Conservation (phyloP, 306 rosid genomes). For the Lablab purpureus region DNA sequence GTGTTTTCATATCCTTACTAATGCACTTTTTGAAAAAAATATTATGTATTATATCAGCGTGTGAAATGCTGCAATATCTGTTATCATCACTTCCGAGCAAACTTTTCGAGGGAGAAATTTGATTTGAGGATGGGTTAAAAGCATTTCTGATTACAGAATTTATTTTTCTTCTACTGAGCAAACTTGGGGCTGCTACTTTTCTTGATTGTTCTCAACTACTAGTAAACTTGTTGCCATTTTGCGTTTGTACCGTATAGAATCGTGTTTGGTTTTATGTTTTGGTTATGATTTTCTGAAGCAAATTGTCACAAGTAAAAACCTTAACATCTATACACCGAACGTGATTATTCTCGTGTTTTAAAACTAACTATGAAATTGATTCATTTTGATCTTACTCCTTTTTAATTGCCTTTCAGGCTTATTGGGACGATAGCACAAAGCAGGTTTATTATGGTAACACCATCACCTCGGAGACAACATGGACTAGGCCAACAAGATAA, state of each 20-base stretch:
- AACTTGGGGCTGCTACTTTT: neutral
- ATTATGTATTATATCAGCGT: neutral
- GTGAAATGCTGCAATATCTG: slow-evolving; percentile 24
- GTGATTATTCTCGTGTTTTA: neutral
- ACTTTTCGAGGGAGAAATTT: slow-evolving; percentile 18
- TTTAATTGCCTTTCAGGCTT: slow-evolving; percentile 59
- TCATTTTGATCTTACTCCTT: slow-evolving; percentile 15
- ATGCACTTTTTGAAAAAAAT: slow-evolving; percentile 13
- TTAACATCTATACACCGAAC: too few species aligned
- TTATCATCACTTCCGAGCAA: neutral
- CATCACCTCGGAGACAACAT: slow-evolving; percentile 75
- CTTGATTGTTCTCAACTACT: neutral
- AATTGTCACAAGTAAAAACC: too few species aligned
- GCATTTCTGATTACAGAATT: neutral
- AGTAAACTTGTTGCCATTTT: too few species aligned
- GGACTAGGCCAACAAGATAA: slow-evolving; percentile 61
- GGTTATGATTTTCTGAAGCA: too few species aligned
- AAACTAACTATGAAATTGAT: slow-evolving; percentile 12
- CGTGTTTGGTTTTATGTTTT: too few species aligned
- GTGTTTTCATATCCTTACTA: neutral
- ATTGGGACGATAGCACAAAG: slow-evolving; percentile 85
- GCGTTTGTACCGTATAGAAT: too few species aligned
- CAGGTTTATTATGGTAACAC: slow-evolving; percentile 85
- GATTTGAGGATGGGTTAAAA: slow-evolving; percentile 23
- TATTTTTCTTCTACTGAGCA: slow-evolving; percentile 1